Percentiles rank a stretch among this genome's conserved stretches.
Conservation (phyloP, 2,329 filamentous ascomycete genomes). For the Pseudogymnoascus sp. region DNA sequence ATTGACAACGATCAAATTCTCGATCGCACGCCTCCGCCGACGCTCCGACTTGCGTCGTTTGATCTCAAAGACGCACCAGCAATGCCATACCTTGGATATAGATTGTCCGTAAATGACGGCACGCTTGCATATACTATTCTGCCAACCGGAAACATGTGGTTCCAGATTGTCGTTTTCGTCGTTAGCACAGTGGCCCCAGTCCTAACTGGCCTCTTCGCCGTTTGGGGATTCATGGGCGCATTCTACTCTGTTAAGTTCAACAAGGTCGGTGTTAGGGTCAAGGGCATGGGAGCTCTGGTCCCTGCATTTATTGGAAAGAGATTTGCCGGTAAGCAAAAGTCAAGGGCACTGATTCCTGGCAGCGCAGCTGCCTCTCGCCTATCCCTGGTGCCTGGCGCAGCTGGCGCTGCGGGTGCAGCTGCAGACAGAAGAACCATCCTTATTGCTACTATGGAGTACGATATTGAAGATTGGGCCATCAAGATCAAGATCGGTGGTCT, state of each 20-base stretch:
- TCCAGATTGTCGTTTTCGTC: conserved; percentile 46
- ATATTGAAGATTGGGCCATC: conserved; percentile 62
- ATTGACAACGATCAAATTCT: conserved; percentile 52
- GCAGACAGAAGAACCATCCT: conserved; percentile 46
- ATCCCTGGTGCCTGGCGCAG: not conserved
- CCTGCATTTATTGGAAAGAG: not conserved
- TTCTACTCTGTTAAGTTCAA: conserved; percentile 51
- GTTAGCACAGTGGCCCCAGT: conserved; percentile 47
- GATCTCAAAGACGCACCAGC: conserved; percentile 50
- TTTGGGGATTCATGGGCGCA: conserved; percentile 49
- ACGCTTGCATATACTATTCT: conserved; percentile 44
- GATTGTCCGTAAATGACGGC: conserved; percentile 47
- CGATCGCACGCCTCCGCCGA: conserved; percentile 53
- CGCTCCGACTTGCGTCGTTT: conserved; percentile 46
- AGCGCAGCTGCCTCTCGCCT: conserved; percentile 3
- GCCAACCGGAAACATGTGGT: conserved; percentile 45
- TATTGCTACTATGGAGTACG: conserved; percentile 66
- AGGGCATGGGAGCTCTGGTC: not conserved
- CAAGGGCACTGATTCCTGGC: not conserved
- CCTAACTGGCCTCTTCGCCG: conserved; percentile 39
- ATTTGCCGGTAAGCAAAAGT: not conserved
- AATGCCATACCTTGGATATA: conserved; percentile 47
- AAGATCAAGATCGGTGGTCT: conserved; percentile 67
- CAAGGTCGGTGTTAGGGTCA: conserved; percentile 40
- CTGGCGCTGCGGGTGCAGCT: not conserved